Conservation (phyloP, 2,329 filamentous ascomycete species). For the Trichoderma koningiopsis region DNA sequence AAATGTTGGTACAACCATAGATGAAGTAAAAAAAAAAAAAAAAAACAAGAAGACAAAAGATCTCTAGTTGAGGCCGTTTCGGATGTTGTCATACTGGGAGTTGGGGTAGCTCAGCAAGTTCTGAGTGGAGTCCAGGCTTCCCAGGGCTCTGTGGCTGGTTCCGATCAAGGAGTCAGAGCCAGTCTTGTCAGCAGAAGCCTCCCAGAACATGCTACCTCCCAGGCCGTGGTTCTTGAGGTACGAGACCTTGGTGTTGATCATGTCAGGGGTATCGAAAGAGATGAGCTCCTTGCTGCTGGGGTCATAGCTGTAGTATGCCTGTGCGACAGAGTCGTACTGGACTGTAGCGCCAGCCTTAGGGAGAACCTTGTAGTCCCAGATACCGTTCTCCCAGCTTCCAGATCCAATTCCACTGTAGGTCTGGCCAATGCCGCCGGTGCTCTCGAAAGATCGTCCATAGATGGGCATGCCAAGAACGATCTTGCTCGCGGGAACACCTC, state of each 20-base stretch:
- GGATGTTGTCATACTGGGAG: slow-evolving; percentile 60
- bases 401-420: slow-evolving; percentile 64
- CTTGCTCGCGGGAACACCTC: slow-evolving; percentile 65
- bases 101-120: slow-evolving; percentile 57
- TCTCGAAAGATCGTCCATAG: slow-evolving; percentile 35
- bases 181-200: slow-evolving; percentile 68
- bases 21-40: too few species aligned
- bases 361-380: slow-evolving; percentile 81
- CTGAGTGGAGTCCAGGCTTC: slow-evolving; percentile 46
- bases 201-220: slow-evolving; percentile 86
- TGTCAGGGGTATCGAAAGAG: slow-evolving; percentile 67
- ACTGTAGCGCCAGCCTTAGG: slow-evolving; percentile 63
- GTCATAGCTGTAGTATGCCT: slow-evolving; percentile 74
- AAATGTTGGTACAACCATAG: neutral
- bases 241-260: slow-evolving; percentile 62
- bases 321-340: slow-evolving; percentile 56
- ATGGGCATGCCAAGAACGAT: slow-evolving; percentile 79
- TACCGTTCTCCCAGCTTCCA: slow-evolving; percentile 71
- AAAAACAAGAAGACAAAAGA: neutral
- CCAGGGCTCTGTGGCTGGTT: slow-evolving; percentile 47
- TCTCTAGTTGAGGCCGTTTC: slow-evolving; percentile 32
- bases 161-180: slow-evolving; percentile 62
- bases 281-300: slow-evolving; percentile 61
- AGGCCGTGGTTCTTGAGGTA: slow-evolving; percentile 66
- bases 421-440: slow-evolving; percentile 65